Conservation (phyloP, 805 yeast genomes). For the Zygosaccharomyces kombuchaensis region DNA sequence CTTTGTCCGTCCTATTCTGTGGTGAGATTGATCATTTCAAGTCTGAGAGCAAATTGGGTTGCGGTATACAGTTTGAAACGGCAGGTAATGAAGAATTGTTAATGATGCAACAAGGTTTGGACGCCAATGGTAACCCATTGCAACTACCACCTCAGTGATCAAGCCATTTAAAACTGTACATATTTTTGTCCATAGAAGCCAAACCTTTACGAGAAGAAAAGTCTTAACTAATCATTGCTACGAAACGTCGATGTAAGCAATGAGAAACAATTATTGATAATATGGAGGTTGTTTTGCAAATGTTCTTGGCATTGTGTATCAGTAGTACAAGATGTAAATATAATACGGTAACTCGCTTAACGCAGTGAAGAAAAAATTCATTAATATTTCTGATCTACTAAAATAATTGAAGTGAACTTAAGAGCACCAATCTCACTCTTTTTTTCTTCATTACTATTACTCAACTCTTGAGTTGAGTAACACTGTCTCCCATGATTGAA, state of each 20-base stretch:
- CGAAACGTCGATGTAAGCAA: too few relatives aligned
- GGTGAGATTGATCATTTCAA: constrained; percentile 91
- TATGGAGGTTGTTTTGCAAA: neutral
- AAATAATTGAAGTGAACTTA: too few relatives aligned
- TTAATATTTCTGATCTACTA: too few relatives aligned
- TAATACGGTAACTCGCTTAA: neutral
- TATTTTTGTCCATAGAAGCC: constrained; percentile 6
- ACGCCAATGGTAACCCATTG: constrained; percentile 80
- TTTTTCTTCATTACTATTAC: too few relatives aligned
- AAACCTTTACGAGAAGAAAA: neutral
- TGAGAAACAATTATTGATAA: neutral
- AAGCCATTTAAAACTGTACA: constrained; percentile 6
- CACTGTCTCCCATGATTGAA: too few relatives aligned
- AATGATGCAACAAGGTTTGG: constrained; percentile 87
- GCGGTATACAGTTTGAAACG: constrained; percentile 93
- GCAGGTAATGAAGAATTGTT: constrained; percentile 91
- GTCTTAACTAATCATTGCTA: neutral
- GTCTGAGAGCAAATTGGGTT: constrained; percentile 76
- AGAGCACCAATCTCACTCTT: too few relatives aligned
- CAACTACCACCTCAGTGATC: constrained; percentile 65
- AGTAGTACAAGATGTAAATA: neutral
- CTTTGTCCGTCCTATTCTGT: constrained; percentile 78
- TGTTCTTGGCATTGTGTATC: neutral
- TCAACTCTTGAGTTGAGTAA: too few relatives aligned
- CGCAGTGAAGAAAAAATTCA: too few relatives aligned